Base-by-base conservation (phyloP, 208 protist species). In the Borovskyia barvae region DNA sequence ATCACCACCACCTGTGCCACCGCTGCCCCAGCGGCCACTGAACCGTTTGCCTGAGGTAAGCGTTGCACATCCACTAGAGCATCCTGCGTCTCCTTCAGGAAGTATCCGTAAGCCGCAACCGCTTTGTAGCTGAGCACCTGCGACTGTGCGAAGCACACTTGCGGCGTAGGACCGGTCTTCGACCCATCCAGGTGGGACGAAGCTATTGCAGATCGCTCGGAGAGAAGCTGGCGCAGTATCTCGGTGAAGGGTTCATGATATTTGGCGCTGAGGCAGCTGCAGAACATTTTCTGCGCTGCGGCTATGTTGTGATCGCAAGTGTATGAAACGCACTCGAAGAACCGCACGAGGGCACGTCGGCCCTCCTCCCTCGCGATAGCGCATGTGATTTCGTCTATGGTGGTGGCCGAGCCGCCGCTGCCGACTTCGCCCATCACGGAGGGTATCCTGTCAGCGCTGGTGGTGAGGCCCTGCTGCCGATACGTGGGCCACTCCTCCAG, bases 401-500 rank as follows among this genome's bases (percentile, higher is more conserved):
- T 79, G 8, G 75, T 79, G 1, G 33, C 0, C 19, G 19, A 17
- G 6, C 32, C 4, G 8, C 6, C 5, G 3, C 15, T 28, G 28
- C 17, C 4, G 14, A 39, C 15, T n/a, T 30, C 30, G 30, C 9
- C 43, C 24, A 29, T 48, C 15, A 25, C 3, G 5, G 26, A 9
- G 7, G 4, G 4, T 24, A 19, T 41, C 6, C 8, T 8, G 43
- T 9, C 26, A 4, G 20, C 28, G 35, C 19, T n/a, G 6, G n/a
- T 48, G 24, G 29, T 15, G 33, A 14, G 51, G 15, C 42, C 45
- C 22, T 64, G 48, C 20, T 76, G 54, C 2, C 80, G 71, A 41
- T 87, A 87, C 35, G 33, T 72, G 4, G 24, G 43, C 69, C 68
- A 75, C 66, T 82, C 80, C 63, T 83, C 76, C 30, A 87, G 40